Percentiles rank a stretch among this genome's conserved stretches.
phyloP scores from a whole-genome alignment of 1,284 basidiomycete genomes.

The Pulveroboletus sp. region DNA sequence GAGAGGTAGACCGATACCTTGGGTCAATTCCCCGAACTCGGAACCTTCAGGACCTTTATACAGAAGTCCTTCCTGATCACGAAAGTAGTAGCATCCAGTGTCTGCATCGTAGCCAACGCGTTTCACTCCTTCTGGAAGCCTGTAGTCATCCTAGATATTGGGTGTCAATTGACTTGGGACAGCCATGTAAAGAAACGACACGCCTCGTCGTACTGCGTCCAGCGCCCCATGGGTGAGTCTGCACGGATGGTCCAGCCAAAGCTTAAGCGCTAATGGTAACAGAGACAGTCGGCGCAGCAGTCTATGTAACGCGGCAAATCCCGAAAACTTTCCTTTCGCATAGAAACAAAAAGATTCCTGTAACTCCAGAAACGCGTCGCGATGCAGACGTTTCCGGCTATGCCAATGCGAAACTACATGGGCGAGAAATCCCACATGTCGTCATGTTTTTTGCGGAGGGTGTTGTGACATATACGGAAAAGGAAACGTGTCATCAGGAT shows the following conservation, averaged over 20 bases:
- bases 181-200: conserved; percentile 11
- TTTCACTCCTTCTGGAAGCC: conserved; percentile 61
- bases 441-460: background rate
- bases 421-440: background rate
- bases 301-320: conserved; percentile 22
- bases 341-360: background rate
- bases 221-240: conserved; percentile 47
- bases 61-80: conserved; percentile 46
- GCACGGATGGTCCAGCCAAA: conserved; percentile 25
- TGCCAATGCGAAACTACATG: background rate
- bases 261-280: background rate
- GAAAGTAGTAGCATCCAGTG: conserved; percentile 55
- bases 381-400: background rate
- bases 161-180: background rate
- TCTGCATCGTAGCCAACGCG: conserved; percentile 66
- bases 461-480: conserved; percentile 11
- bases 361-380: background rate
- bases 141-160: conserved; percentile 51
- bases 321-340: conserved; percentile 14
- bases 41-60: conserved; percentile 56
- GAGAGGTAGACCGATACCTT: conserved; percentile 38
- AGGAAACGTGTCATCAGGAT: conserved; percentile 16
- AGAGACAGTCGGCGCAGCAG: background rate
- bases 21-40: conserved; percentile 54
- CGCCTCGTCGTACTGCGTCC: conserved; percentile 59